Evolutionary conservation across 2,329 filamentous ascomycete species (phyloP), one percentile per base, ranked within the genome.

Genomic region (Parasarocladium wereldwijsianum): DNA sequence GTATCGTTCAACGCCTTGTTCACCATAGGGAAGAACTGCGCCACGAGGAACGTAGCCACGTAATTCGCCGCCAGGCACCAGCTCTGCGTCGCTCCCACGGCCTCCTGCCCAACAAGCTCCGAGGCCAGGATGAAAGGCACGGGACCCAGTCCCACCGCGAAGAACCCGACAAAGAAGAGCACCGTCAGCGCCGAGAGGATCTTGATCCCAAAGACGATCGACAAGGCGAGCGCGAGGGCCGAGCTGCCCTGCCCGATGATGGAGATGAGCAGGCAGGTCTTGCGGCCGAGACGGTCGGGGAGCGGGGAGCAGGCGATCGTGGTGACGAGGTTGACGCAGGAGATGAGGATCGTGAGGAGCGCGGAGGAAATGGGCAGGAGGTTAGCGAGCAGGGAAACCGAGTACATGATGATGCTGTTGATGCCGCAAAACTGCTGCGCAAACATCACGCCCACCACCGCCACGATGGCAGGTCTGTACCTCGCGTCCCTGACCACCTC

Each of bases 321-420:
- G 29, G 82, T 82, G 42, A 83, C 44, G 20, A 98, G 71, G 54
- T 96, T 96, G 47, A 93, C 70, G 9, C 74, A 66, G 1, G 85
- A 93, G 35, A 96, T 85, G 32, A 81, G 57, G 36, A 96, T 87
- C 32, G 87, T 93, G 31, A 98, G 66, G 1, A 92, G 58, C 0
- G 79, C 78, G 0, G 86, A 87, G 37, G 76, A 84, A 26, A 84
- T 71, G 4, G 83, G 79, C 0, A 98, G 68, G 2, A 96, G 67
- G 38, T 75, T 74, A 18, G 79, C 73, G 10, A 98, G 68, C 1
- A 98, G 72, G 1, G 82, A 85, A 5, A 96, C 90, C 3, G 86
- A 93, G 54, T 98, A 98, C 86, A 98, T 94, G 55, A 96, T 80
- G 46, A 96, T 87, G 34, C 80, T 87, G 66, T 98, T 96, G 58